phyloP scores from a whole-genome alignment of 2,329 filamentous ascomycete genomes.

The Ustulina deusta region DNA sequence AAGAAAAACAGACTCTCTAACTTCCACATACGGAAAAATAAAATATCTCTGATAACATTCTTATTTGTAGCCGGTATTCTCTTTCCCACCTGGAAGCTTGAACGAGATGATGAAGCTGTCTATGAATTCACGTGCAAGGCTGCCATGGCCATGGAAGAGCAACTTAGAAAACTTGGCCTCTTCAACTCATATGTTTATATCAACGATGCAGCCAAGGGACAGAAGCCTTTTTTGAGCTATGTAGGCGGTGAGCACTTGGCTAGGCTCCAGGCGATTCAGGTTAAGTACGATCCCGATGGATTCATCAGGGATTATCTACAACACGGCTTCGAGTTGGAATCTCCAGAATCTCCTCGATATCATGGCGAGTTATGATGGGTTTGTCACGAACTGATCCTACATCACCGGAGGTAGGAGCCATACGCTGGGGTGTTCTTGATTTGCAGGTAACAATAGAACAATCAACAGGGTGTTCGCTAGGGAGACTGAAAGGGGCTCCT shows the following conservation, averaged over 20 bases:
- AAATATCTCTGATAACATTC: constrained; percentile 1
- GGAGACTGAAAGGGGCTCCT: too few relatives aligned
- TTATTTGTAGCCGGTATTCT: constrained; percentile 7
- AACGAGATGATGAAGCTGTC: constrained; percentile 6
- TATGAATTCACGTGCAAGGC: not conserved
- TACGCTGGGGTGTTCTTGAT: too few relatives aligned
- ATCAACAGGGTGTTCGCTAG: too few relatives aligned
- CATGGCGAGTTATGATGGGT: not conserved
- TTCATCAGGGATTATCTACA: not conserved
- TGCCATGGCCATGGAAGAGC: not conserved
- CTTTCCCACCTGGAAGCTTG: constrained; percentile 6
- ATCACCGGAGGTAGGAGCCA: too few relatives aligned
- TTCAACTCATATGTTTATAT: not conserved
- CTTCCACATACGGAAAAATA: too few relatives aligned
- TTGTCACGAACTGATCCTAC: too few relatives aligned
- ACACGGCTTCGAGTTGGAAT: not conserved
- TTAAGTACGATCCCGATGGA: not conserved
- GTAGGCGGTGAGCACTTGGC: not conserved
- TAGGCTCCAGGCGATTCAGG: not conserved
- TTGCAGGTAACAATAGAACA: too few relatives aligned
- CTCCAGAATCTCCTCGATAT: not conserved
- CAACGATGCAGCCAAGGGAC: not conserved
- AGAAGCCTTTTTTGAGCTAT: not conserved
- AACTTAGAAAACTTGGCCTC: not conserved
- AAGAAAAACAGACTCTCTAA: not conserved